These are phyloP conservation scores for Tylopilus balloui DNA, from an alignment of 768 basidiomycete species.

Conservation along the genomic window DNA sequence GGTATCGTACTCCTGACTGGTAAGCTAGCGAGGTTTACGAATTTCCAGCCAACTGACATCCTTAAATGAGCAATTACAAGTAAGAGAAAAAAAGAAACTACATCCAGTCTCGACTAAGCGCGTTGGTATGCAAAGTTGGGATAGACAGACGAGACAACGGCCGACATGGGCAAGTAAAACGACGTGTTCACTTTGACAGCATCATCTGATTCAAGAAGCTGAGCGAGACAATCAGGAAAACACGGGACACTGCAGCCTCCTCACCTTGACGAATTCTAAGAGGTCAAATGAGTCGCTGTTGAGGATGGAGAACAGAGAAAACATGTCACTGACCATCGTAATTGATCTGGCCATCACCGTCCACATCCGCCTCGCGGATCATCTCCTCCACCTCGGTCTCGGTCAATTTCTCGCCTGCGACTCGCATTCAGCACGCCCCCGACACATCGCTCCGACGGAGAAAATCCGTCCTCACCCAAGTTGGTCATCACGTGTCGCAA, in stretches of 20 bases:
- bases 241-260: conserved; percentile 5
- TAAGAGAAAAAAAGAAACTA: not conserved
- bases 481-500: conserved; percentile 89
- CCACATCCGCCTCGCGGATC: conserved; percentile 94
- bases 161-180: conserved; percentile 14
- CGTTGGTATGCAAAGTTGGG: conserved; percentile 1
- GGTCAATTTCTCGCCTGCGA: conserved; percentile 76
- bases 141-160: conserved; percentile 4
- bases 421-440: conserved; percentile 3
- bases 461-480: conserved; percentile 50
- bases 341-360: conserved; percentile 92
- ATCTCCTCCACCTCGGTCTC: conserved; percentile 91
- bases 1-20: no score
- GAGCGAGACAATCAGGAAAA: conserved; percentile 4
- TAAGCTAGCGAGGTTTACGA: no score
- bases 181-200: conserved; percentile 53
- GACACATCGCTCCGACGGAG: not conserved
- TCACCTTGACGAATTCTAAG: conserved; percentile 74
- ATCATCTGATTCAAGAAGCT: conserved; percentile 52
- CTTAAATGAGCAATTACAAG: not conserved
- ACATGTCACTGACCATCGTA: conserved; percentile 57
- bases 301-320: not conserved
- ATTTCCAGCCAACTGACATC: not conserved
- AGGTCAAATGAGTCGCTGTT: not conserved
- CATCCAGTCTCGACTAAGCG: not conserved